Evolutionary conservation across 768 basidiomycete genomes (phyloP), one percentile per base, ranked within the genome.

Genomic region (Dioszegia hungarica): DNA sequence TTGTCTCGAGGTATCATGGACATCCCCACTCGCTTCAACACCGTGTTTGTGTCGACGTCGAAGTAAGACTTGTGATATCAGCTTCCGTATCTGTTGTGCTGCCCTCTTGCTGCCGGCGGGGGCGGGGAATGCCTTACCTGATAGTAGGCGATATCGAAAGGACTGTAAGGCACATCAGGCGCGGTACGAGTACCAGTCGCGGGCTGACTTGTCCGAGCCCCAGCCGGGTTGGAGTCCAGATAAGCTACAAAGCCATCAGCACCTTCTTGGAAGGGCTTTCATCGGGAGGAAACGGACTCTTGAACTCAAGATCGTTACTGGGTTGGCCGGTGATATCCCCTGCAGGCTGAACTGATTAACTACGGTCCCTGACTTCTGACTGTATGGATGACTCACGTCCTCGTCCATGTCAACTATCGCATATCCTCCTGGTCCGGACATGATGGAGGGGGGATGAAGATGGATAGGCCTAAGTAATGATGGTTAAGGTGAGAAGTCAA

Each of bases 381-480:
- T 11, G 31, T 14, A 3, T 2, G 40, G 4, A 22, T 5, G 2
- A 50, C 72, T 57, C 50, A 72, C 72, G 27, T 73, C 72, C n/a
- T 72, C 74, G 40, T 75, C 74, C 20, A 67, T 72, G 39, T 75
- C 74, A 17, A 75, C 72, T 14, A 74, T 59, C 1, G 72, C 74
- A 45, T 75, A 75, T 14, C 72, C 74, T 29, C 63, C 64, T 59
- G 49, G 49, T 29, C 62, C 56, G 5, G 67, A 54, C 64, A 65
- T 70, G 47, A 14, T 53, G 10, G 1, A 20, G 14, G 29, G 14
- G 17, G 34, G 9, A 9, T 6, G 31, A 1, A 19, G 45, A 2
- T 43, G 11, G 47, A 24, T 27, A 14, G n/a, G 38, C 29, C 27
- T 15, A 45, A 40, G 33, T 31, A 12, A n/a, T n/a, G n/a, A n/a